phyloP scores from a whole-genome alignment of 805 yeast species.

The Kurtzmaniella fragi region DNA sequence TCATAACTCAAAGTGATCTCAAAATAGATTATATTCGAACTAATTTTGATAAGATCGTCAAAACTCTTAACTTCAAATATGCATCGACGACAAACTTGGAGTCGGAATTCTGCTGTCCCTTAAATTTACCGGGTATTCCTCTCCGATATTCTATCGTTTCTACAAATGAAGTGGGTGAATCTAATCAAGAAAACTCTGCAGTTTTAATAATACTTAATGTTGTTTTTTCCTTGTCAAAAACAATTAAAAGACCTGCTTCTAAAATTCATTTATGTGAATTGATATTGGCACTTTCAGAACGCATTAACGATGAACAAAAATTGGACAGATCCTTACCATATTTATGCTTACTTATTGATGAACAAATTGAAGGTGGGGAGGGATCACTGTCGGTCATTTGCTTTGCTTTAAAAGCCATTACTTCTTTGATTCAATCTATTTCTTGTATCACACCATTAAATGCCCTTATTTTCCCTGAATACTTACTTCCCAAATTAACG shows the following conservation, averaged over 20 bases:
- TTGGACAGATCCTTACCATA: conserved; percentile 84
- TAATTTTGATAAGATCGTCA: conserved; percentile 46
- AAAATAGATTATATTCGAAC: conserved; percentile 56
- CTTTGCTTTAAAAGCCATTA: conserved; percentile 56
- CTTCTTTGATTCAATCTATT: conserved; percentile 64
- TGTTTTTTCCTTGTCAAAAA: conserved; percentile 55
- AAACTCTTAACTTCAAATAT: neutral
- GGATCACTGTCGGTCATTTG: conserved; percentile 57
- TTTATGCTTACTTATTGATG: conserved; percentile 67
- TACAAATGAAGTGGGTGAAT: neutral
- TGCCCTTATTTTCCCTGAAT: conserved; percentile 73
- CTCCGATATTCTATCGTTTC: conserved; percentile 38
- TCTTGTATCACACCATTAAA: conserved; percentile 69
- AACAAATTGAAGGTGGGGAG: conserved; percentile 24
- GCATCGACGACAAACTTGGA: neutral
- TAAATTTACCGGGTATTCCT: conserved; percentile 51
- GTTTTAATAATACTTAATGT: conserved; percentile 55
- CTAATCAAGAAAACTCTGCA: conserved; percentile 30
- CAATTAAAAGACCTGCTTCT: conserved; percentile 55
- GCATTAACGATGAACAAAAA: conserved; percentile 75
- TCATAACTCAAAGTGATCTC: conserved; percentile 28
- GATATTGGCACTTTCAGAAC: conserved; percentile 69
- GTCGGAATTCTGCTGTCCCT: conserved; percentile 20
- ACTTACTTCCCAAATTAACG: conserved; percentile 64
- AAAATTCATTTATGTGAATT: conserved; percentile 71